These are phyloP conservation scores for Pseudogymnoascus sp. DNA, from an alignment of 2,329 filamentous ascomycete species.

Conservation along the genomic window DNA sequence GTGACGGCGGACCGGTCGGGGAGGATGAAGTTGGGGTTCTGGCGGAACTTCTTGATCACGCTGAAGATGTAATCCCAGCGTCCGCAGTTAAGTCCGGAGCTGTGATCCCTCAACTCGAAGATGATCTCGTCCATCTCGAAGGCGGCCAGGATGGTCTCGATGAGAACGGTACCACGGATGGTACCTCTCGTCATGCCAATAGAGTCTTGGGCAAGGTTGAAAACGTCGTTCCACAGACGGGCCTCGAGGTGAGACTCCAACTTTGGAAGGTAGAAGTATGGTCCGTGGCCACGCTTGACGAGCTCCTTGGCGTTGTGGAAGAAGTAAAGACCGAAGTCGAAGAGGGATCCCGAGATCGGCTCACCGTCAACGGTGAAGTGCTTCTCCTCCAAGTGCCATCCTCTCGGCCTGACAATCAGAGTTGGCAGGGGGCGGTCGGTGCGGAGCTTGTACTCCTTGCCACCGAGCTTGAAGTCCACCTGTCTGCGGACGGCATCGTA, in stretches of 20 bases:
- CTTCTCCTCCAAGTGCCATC: conserved; percentile 98
- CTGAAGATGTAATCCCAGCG: conserved; percentile 99
- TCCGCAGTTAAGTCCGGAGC: conserved; percentile 92
- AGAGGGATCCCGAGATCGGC: conserved; percentile 83
- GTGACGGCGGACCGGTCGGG: conserved; percentile 87
- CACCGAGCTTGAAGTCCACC: conserved; percentile 91
- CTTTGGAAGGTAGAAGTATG: conserved; percentile 98
- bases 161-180: conserved; percentile 88
- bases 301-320: conserved; percentile 95
- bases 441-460: conserved; percentile 95
- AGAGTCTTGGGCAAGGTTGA: conserved; percentile 92
- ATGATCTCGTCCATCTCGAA: conserved; percentile 99
- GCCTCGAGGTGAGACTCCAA: conserved; percentile 98
- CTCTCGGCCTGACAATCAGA: conserved; percentile 86
- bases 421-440: conserved; percentile 82
- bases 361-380: conserved; percentile 93
- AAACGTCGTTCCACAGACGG: conserved; percentile 94
- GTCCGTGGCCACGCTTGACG: conserved; percentile 73
- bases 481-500: conserved; percentile 91
- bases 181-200: conserved; percentile 83
- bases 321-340: conserved; percentile 98
- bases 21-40: conserved; percentile 86
- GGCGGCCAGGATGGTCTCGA: conserved; percentile 94
- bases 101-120: conserved; percentile 96
- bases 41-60: conserved; percentile 98